Evolutionary conservation across 164 flowering plant genomes (phyloP).

Genomic region (Magnolia kwangsiensis): DNA sequence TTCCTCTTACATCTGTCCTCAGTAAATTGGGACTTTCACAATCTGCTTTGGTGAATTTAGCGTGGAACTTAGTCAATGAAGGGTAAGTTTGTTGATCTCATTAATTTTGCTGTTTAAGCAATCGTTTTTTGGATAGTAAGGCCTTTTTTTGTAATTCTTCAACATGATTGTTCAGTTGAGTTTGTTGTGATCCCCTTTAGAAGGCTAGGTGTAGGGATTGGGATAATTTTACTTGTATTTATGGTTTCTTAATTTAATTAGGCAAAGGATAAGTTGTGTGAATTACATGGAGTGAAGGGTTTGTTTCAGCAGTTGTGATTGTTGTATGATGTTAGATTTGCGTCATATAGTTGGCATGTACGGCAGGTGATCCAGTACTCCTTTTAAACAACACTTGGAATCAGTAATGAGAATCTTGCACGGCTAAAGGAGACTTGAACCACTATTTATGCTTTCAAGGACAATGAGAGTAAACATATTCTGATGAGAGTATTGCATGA

Average conservation of each 20-base stretch:
- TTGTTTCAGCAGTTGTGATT: not conserved
- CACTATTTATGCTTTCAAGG: not conserved
- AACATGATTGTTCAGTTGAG: not conserved
- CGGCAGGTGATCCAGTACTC: not conserved
- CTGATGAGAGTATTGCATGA: not conserved
- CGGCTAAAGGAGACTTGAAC: not conserved
- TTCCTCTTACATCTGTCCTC: slow-evolving; percentile 71
- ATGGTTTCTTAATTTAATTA: not conserved
- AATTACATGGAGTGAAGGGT: not conserved
- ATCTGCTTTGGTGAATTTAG: slow-evolving; percentile 65
- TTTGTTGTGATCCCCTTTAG: not conserved
- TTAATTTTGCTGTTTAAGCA: not conserved
- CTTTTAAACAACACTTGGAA: not conserved
- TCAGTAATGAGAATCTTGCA: not conserved
- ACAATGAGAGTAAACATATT: not conserved
- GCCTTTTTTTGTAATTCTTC: not conserved
- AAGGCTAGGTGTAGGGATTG: not conserved
- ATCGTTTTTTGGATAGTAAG: not conserved
- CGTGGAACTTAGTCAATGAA: slow-evolving; percentile 78
- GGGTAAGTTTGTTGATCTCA: slow-evolving; percentile 57
- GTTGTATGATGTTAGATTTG: not conserved
- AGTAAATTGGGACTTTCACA: slow-evolving; percentile 84
- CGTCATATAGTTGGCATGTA: not conserved
- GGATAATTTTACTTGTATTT: not conserved
- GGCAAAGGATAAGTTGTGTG: not conserved